Evolutionary conservation across 306 rosid genomes (phyloP).

Genomic region (Sindora glabra): DNA sequence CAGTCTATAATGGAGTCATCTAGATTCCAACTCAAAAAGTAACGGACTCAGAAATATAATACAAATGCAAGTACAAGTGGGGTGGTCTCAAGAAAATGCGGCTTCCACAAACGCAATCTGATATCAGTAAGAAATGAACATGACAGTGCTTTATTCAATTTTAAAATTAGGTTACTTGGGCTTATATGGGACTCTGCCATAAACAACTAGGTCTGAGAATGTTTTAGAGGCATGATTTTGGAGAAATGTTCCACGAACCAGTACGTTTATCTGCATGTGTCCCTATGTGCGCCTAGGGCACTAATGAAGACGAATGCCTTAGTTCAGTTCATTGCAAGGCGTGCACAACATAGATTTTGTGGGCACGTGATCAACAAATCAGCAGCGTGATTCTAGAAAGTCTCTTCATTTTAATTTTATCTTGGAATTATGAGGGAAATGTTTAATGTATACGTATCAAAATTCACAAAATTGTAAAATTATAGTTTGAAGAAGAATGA

Average conservation of each 20-base stretch:
- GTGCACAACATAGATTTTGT: background rate
- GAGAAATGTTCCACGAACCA: background rate
- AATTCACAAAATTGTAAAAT: no score
- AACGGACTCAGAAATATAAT: background rate
- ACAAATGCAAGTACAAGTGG: conserved; percentile 18
- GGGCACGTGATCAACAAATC: background rate
- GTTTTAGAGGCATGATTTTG: background rate
- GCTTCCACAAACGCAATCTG: conserved; percentile 4
- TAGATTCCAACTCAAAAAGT: conserved; percentile 23
- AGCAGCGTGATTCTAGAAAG: background rate
- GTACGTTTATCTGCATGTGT: background rate
- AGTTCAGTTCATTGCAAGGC: background rate
- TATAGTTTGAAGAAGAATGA: no score
- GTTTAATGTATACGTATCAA: no score
- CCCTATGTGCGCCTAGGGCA: background rate
- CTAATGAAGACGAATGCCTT: background rate
- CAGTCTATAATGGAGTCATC: background rate
- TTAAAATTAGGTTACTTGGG: background rate
- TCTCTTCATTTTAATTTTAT: no score
- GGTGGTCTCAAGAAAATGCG: conserved; percentile 28
- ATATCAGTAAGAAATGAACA: background rate
- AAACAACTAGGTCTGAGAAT: background rate
- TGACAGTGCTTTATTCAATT: background rate
- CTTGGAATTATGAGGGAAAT: no score
- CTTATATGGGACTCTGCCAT: background rate